Evolutionary conservation across 1,284 basidiomycete genomes (phyloP).

Genomic region (Pseudozyma thailandica): DNA sequence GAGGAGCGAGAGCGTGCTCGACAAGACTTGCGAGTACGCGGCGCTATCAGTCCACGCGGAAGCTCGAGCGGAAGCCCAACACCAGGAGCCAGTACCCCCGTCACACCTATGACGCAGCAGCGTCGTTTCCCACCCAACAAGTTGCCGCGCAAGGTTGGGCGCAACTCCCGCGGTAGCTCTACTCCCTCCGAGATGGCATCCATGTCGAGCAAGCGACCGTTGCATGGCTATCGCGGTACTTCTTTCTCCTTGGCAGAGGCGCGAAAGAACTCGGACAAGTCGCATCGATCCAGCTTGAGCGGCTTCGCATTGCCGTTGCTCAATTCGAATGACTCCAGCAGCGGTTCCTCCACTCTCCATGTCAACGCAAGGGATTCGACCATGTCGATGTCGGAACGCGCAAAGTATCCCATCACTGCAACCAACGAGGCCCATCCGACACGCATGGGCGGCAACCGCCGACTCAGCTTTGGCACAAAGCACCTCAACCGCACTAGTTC

Average conservation of each 20-base stretch:
- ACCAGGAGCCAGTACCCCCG: constrained; percentile 29
- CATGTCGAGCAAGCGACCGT: constrained; percentile 20
- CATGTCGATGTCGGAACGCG: constrained; percentile 47
- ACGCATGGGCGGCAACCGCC: constrained; percentile 2
- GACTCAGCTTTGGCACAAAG: constrained; percentile 25
- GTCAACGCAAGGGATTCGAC: constrained; percentile 28
- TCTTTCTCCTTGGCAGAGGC: constrained; percentile 36
- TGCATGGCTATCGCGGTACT: constrained; percentile 46
- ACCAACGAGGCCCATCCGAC: constrained; percentile 12
- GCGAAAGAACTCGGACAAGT: constrained; percentile 30
- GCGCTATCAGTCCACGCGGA: constrained; percentile 31
- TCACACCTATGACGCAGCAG: background rate
- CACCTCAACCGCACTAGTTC: constrained; percentile 35
- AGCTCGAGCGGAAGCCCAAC: constrained; percentile 30
- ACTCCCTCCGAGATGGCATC: constrained; percentile 19
- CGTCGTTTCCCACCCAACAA: constrained; percentile 42
- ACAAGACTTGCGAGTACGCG: constrained; percentile 40
- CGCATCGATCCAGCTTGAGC: constrained; percentile 26
- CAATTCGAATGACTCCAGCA: constrained; percentile 35
- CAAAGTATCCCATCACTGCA: constrained; percentile 38
- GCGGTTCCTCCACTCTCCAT: constrained; percentile 41
- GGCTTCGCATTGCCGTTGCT: constrained; percentile 33
- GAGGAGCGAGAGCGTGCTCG: constrained; percentile 42
- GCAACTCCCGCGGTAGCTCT: constrained; percentile 30
- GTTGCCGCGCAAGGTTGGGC: constrained; percentile 20